Conservation (phyloP, 148 eudicot genomes). For the Rhododendron vialii region DNA sequence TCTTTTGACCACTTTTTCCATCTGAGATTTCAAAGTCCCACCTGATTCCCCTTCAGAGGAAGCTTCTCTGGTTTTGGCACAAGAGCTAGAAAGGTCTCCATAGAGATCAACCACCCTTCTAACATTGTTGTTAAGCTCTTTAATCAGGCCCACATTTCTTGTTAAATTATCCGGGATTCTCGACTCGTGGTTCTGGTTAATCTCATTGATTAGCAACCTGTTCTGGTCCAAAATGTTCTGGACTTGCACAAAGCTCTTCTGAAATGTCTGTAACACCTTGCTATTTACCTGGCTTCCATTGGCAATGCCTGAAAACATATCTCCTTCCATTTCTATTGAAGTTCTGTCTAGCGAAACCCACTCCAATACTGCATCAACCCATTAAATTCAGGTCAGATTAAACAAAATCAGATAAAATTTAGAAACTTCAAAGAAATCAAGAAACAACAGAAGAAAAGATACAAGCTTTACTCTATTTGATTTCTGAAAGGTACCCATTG, state of each 20-base stretch:
- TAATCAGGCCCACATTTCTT: conserved; percentile 67
- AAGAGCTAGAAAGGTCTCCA: conserved; percentile 58
- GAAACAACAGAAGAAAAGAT: not conserved
- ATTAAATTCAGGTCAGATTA: not conserved
- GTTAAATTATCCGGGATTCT: conserved; percentile 65
- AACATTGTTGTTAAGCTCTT: conserved; percentile 80
- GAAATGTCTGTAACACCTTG: conserved; percentile 56
- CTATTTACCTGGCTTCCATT: conserved; percentile 53
- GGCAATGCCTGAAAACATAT: conserved; percentile 58
- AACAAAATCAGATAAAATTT: too few relatives aligned
- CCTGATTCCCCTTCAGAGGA: conserved; percentile 73
- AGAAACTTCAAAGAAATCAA: not conserved
- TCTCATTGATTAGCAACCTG: conserved; percentile 68
- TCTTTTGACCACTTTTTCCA: conserved; percentile 47
- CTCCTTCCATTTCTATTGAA: conserved; percentile 44
- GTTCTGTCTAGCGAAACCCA: not conserved
- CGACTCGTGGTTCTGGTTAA: conserved; percentile 81
- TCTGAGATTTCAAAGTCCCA: conserved; percentile 45
- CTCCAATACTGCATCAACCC: not conserved
- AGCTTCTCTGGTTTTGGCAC: conserved; percentile 53
- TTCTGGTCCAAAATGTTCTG: conserved; percentile 73
- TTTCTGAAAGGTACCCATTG: not conserved
- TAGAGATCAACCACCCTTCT: conserved; percentile 75
- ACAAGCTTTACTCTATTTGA: not conserved
- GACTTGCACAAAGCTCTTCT: conserved; percentile 70